phyloP scores from a whole-genome alignment of 2,329 filamentous ascomycete genomes.

The Xenosphaeropsis pyriputrescens region DNA sequence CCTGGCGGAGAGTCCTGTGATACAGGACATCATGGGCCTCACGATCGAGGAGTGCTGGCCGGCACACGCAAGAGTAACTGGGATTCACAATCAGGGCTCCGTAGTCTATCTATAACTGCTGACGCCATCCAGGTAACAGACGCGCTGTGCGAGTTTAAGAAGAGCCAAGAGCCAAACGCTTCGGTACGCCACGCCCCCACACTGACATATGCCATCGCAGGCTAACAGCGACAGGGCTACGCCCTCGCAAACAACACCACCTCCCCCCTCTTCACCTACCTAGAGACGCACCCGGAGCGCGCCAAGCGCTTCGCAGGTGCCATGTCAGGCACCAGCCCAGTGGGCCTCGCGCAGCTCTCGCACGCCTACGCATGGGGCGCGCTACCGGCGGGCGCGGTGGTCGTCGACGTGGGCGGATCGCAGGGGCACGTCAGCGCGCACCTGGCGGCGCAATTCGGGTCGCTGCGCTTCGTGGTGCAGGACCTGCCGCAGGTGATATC shows the following conservation, averaged over 20 bases:
- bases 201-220: too few relatives aligned
- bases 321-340: constrained; percentile 21
- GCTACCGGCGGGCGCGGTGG: neutral
- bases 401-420: constrained; percentile 11
- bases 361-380: constrained; percentile 9
- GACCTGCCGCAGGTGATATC: constrained; percentile 14
- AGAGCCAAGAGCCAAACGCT: constrained; percentile 20
- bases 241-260: constrained; percentile 31
- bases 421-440: constrained; percentile 10
- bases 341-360: constrained; percentile 32
- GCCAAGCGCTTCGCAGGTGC: constrained; percentile 33
- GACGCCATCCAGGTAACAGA: neutral
- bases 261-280: constrained; percentile 9
- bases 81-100: too few relatives aligned
- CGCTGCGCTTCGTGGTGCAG: constrained; percentile 12
- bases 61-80: neutral
- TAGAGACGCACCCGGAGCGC: constrained; percentile 22
- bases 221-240: constrained; percentile 19
- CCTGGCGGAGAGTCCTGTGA: constrained; percentile 5
- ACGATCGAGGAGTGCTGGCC: constrained; percentile 28
- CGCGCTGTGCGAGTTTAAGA: neutral
- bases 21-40: constrained; percentile 27
- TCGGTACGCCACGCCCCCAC: constrained; percentile 7
- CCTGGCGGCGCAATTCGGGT: constrained; percentile 7
- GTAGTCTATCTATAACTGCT: too few relatives aligned